Conservation (phyloP, 2,329 filamentous ascomycete genomes). For the Hortaea werneckii region DNA sequence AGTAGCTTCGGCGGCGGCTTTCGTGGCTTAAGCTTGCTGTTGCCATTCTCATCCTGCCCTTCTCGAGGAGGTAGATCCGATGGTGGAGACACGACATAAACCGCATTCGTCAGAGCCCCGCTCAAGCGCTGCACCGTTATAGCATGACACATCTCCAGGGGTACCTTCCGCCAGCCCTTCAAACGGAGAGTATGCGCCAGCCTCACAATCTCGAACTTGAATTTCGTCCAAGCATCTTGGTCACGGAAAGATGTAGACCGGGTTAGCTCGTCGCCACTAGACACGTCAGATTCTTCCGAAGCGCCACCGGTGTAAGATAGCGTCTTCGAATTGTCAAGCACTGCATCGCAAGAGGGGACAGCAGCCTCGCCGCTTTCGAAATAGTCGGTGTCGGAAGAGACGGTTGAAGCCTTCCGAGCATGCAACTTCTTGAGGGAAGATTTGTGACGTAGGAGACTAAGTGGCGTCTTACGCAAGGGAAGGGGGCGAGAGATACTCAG, state of each 20-base stretch:
- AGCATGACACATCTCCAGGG: slow-evolving; percentile 57
- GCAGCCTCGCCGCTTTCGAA: slow-evolving; percentile 61
- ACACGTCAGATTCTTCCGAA: slow-evolving; percentile 41
- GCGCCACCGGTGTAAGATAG: slow-evolving; percentile 59
- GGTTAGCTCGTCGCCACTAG: slow-evolving; percentile 15
- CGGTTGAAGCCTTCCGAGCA: slow-evolving; percentile 31
- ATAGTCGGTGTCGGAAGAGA: slow-evolving; percentile 78
- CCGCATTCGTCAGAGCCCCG: slow-evolving; percentile 88
- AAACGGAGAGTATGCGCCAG: slow-evolving; percentile 79
- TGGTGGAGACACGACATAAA: slow-evolving; percentile 86
- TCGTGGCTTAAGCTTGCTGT: slow-evolving; percentile 26
- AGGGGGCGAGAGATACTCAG: slow-evolving; percentile 21
- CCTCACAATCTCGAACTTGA: slow-evolving; percentile 87
- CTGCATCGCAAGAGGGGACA: slow-evolving; percentile 76
- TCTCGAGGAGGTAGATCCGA: slow-evolving; percentile 41
- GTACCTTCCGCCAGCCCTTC: slow-evolving; percentile 82
- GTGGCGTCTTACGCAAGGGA: slow-evolving; percentile 8
- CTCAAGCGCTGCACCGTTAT: slow-evolving; percentile 69
- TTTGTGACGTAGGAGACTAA: slow-evolving; percentile 10
- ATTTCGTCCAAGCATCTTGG: slow-evolving; percentile 63
- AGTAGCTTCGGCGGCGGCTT: slow-evolving; percentile 62
- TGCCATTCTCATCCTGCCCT: slow-evolving; percentile 28
- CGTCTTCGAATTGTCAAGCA: slow-evolving; percentile 84
- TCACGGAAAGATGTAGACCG: slow-evolving; percentile 19
- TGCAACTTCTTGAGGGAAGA: slow-evolving; percentile 19